Conservation (phyloP, 257 asterid genomes). For the Misopates orontium region DNA sequence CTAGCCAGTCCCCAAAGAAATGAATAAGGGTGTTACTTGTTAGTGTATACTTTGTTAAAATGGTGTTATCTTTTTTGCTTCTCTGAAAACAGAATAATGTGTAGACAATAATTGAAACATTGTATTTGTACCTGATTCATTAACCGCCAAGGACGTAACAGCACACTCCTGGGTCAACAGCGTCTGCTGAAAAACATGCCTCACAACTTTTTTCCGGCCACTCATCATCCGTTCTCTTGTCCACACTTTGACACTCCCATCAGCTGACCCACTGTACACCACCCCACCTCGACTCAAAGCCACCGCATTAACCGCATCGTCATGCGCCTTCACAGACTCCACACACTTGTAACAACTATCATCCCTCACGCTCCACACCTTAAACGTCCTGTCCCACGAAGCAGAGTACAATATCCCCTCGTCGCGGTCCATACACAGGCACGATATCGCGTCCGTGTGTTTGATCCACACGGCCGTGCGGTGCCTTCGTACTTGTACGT, state of each 20-base stretch:
- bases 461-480: conserved; percentile 50
- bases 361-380: conserved; percentile 49
- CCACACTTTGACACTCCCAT: conserved; percentile 67
- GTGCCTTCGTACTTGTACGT: conserved; percentile 45
- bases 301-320: conserved; percentile 62
- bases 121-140: conserved; percentile 23
- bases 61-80: no score
- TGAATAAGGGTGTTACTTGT: no score
- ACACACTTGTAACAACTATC: conserved; percentile 49
- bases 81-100: no score
- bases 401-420: conserved; percentile 53
- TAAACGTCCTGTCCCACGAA: conserved; percentile 72
- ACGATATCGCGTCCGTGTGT: conserved; percentile 60
- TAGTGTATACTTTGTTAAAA: no score
- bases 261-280: conserved; percentile 68
- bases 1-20: no score
- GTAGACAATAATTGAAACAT: no score
- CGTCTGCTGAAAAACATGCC: conserved; percentile 37
- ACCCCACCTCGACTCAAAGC: conserved; percentile 38
- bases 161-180: conserved; percentile 52
- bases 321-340: conserved; percentile 60
- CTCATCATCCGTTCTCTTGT: conserved; percentile 29
- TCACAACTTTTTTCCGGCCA: conserved; percentile 26
- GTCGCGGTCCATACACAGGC: conserved; percentile 43
- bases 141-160: conserved; percentile 56